Conservation (phyloP, 2,329 filamentous ascomycete genomes). For the Pseudogymnoascus sp. region DNA sequence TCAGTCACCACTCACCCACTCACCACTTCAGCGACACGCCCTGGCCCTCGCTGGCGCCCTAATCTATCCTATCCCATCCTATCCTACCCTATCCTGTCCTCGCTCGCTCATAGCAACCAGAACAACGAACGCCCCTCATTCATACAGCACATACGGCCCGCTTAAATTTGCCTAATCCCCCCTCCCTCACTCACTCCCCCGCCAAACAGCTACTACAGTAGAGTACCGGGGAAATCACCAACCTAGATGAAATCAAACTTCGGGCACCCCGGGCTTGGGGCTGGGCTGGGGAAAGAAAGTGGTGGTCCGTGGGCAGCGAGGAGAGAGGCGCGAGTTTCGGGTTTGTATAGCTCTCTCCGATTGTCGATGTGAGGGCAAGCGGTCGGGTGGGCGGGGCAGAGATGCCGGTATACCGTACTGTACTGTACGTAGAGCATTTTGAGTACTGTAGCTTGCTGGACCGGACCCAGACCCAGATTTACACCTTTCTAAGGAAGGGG, state of each 20-base stretch:
- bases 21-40: too few species aligned
- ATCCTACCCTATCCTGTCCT: too few species aligned
- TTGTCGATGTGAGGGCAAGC: background rate
- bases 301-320: background rate
- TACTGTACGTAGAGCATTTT: too few species aligned
- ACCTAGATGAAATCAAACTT: background rate
- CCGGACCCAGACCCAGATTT: background rate
- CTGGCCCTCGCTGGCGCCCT: too few species aligned
- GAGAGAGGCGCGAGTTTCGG: background rate
- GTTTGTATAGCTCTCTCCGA: background rate
- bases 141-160: background rate
- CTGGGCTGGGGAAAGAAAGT: too few species aligned
- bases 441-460: background rate
- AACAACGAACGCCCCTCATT: too few species aligned
- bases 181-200: too few species aligned
- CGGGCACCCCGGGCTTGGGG: background rate
- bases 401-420: background rate
- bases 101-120: too few species aligned
- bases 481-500: background rate
- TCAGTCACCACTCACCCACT: background rate
- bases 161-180: constrained; percentile 1
- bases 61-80: too few species aligned
- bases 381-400: background rate
- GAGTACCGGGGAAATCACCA: too few species aligned
- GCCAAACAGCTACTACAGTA: too few species aligned